Base-by-base conservation (phyloP, 257 asterid species). In the Forsythia viridissima region DNA sequence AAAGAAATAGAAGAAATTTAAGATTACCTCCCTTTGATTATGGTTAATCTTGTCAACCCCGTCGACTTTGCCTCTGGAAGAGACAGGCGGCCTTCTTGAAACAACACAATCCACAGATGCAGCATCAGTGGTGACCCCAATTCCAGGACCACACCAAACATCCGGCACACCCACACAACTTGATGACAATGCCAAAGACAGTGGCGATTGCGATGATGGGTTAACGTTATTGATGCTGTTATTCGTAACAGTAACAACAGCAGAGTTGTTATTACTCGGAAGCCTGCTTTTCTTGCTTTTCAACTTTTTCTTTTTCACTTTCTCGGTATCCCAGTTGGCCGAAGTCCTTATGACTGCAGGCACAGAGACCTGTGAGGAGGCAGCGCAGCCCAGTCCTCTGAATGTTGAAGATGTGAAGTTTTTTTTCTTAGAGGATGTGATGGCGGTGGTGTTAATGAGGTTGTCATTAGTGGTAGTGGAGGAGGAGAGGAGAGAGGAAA, bases 91-190 rank as follows among this genome's bases (percentile, higher is more conserved):
- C 83, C 93, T 90, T 68, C 87, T 88, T 37, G 95, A 87, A 88
- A 91, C 94, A 52, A 91, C 95, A 84, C 89, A 88, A 84, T 92
- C 94, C 52, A 90, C 94, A 83, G 96, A 89, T 66, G 97, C 88
- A 65, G 97, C 96, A 85, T 89, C 96, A 40, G 91, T 88, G 36
- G 91, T 77, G 15, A 90, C 52, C 30, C 93, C 97, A 71, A 89
- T 85, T 21, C 96, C 95, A 72, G 97, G 94, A 40, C 93, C 91
- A 84, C 98, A 92, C 97, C 97, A 94, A 76, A 91, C 97, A 89
- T 94, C 98, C 75, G 96, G 93, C 63, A 73, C 90, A 76, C 88
- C 83, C 59, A 88, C 89, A 57, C 90, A 88, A 59, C 85, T 81
- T 6, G 88, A 89, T 2, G 91, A 80, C 48, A 85, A 20, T 10